Evolutionary conservation across 2,329 filamentous ascomycete genomes (phyloP), one percentile per base, ranked within the genome.

Genomic region (Aureobasidium uvarum): DNA sequence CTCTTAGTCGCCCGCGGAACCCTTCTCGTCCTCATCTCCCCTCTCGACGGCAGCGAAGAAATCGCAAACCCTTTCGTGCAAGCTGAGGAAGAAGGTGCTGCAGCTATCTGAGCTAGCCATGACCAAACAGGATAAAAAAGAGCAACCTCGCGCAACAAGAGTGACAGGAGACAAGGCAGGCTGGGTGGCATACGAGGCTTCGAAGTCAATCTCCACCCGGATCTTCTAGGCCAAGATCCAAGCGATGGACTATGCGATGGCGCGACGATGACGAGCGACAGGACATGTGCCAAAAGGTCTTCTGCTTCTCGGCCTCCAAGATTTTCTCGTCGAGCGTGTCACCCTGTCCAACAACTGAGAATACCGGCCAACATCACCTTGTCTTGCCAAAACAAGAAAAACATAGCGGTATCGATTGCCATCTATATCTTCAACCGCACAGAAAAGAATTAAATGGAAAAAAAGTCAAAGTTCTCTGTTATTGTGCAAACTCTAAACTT

Each of bases 21-120:
- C 8, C 83, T 99, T 54, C 86, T 99, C 64, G 94, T 97, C 45
- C 85, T 96, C 68, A 91, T 99, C 75, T 95, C 91, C 91, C 95
- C 95, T 4, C 85, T 95, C 62, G 93, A 98, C 74, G 95, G 95
- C 65, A 97, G 92, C 79, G 93, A 98, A 79, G 89, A 94, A 78
- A 99, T 99, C 72, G 86, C 90, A 72, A 99, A 99, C 77, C 95
- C 95, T 0, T 99, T 98, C 74, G 81, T 90, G 62, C 87, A 91
- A 73, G 82, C 84, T 28, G 89, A 92, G 55, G 89, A 66, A 20
- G 50, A 51, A 45, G 51, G 13, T 13, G 48, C 54, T 28, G 38
- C 64, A 31, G 11, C 77, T 71, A 38, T 71, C 48, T 52, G 41
- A 59, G 23, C 25, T 10, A 5, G 20, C 28, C 50, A 48, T 48